phyloP scores from a whole-genome alignment of 2,329 filamentous ascomycete species.

The Hysterium pulicare region DNA sequence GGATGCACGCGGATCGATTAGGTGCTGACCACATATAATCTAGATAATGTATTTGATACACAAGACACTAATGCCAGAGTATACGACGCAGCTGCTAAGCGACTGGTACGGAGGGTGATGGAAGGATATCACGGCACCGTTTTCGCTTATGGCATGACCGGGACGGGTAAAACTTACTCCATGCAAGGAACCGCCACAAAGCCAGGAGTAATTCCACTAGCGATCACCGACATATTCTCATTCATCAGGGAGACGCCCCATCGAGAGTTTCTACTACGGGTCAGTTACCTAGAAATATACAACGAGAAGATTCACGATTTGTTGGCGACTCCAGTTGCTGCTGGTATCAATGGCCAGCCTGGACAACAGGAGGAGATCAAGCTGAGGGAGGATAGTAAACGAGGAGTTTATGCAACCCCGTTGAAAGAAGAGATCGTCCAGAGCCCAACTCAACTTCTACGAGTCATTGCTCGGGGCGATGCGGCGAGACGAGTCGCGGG shows the following conservation, averaged over 20 bases:
- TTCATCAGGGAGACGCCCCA: conserved; percentile 97
- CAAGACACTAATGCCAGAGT: conserved; percentile 93
- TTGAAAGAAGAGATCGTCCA: conserved; percentile 98
- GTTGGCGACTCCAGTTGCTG: conserved; percentile 66
- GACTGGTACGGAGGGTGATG: conserved; percentile 93
- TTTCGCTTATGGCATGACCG: conserved; percentile 98
- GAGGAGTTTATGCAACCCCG: conserved; percentile 93
- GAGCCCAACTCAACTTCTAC: conserved; percentile 88
- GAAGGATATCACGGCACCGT: conserved; percentile 98
- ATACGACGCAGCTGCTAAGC: conserved; percentile 91
- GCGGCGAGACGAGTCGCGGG: conserved; percentile 85
- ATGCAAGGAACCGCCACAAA: conserved; percentile 98
- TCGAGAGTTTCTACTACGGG: conserved; percentile 87
- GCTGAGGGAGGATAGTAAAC: conserved; percentile 89
- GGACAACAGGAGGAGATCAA: conserved; percentile 87
- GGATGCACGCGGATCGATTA: conserved; percentile 7
- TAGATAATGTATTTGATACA: conserved; percentile 94
- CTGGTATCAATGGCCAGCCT: conserved; percentile 47
- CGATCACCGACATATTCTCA: conserved; percentile 98
- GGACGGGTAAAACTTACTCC: conserved; percentile 97
- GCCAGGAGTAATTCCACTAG: conserved; percentile 92
- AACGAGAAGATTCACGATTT: conserved; percentile 97
- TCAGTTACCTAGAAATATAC: conserved; percentile 98
- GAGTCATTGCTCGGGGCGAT: conserved; percentile 93
- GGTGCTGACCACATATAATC: conserved; percentile 14